Evolutionary conservation across 768 basidiomycete species (phyloP).

Genomic region (Leccinum longicurvipes): DNA sequence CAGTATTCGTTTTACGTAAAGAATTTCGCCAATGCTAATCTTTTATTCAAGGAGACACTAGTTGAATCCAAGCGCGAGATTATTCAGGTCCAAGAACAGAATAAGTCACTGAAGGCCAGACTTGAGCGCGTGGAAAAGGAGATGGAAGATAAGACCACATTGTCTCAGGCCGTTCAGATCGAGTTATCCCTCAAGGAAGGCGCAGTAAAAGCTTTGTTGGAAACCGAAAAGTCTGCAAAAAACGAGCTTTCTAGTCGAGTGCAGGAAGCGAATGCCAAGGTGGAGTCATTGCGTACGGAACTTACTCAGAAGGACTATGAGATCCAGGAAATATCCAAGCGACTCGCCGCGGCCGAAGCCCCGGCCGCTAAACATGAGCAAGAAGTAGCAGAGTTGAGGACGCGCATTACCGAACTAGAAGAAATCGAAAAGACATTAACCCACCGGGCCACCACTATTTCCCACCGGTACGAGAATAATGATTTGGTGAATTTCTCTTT

Average conservation of each 20-base stretch:
- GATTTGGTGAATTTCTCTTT: slow-evolving; percentile 40
- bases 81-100: slow-evolving; percentile 21
- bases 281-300: slow-evolving; percentile 21
- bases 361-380: slow-evolving; percentile 25
- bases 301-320: slow-evolving; percentile 20
- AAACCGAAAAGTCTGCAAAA: slow-evolving; percentile 21
- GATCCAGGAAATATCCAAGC: slow-evolving; percentile 20
- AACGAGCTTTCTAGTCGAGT: slow-evolving; percentile 18
- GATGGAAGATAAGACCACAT: slow-evolving; percentile 7
- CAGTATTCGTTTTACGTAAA: slow-evolving; percentile 1
- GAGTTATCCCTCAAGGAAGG: slow-evolving; percentile 29
- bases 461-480: slow-evolving; percentile 41
- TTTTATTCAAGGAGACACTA: slow-evolving; percentile 14
- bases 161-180: slow-evolving; percentile 16
- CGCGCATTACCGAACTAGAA: slow-evolving; percentile 27
- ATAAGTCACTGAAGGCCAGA: slow-evolving; percentile 13
- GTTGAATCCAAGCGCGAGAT: slow-evolving; percentile 16
- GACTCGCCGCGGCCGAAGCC: slow-evolving; percentile 21
- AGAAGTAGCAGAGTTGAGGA: slow-evolving; percentile 22
- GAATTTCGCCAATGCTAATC: not conserved
- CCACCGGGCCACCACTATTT: slow-evolving; percentile 26
- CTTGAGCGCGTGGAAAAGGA: slow-evolving; percentile 12
- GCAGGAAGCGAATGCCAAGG: slow-evolving; percentile 17
- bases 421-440: slow-evolving; percentile 27
- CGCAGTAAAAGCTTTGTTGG: slow-evolving; percentile 18